phyloP scores from a whole-genome alignment of 108 stramenopile genomes.

The Pseudonitzschia multistriata region DNA sequence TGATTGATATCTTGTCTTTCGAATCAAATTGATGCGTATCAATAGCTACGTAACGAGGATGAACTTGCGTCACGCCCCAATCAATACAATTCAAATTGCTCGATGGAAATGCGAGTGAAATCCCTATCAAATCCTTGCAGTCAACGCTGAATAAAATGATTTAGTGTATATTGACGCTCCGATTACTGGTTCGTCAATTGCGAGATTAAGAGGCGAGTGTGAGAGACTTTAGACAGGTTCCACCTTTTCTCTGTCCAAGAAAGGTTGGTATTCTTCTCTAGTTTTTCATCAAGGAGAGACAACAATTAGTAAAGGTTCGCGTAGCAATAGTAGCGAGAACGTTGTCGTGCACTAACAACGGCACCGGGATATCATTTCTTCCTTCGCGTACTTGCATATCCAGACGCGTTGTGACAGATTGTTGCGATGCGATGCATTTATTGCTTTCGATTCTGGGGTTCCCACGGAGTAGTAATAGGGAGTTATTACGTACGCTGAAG shows the following conservation, averaged over 20 bases:
- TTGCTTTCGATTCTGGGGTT: too few species aligned
- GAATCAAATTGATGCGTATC: background rate
- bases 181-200: background rate
- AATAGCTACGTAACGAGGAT: background rate
- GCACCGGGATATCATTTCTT: background rate
- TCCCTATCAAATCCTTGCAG: too few species aligned
- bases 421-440: background rate
- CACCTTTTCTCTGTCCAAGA: too few species aligned
- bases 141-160: background rate
- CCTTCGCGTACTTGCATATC: background rate
- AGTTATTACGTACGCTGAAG: too few species aligned
- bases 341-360: too few species aligned
- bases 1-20: background rate
- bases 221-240: background rate
- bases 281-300: background rate
- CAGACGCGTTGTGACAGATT: background rate
- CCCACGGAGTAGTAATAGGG: too few species aligned
- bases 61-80: background rate
- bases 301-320: too few species aligned
- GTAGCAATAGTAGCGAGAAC: too few species aligned
- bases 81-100: background rate
- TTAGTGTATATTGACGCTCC: background rate
- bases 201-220: background rate
- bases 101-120: background rate
- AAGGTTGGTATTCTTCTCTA: background rate